Conservation (phyloP, 352 stramenopile species). For the Phytopythium cucurbitacearum region DNA sequence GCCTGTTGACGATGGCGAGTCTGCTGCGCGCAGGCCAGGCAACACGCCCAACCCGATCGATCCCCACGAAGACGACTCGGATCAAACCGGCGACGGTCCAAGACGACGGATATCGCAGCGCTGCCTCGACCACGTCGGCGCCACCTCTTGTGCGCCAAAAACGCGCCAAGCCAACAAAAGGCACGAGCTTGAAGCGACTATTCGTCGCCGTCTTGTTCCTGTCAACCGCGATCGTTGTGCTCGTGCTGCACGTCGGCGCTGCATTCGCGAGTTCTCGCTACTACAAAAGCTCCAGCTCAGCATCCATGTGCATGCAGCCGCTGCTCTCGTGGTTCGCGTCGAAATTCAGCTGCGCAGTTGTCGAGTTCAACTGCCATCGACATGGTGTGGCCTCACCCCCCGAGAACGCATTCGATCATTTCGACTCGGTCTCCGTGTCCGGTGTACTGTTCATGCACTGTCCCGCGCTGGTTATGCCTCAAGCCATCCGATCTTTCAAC, state of each 20-base stretch:
- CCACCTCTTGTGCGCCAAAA: too few relatives aligned
- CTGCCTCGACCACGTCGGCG: too few relatives aligned
- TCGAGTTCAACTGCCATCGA: slow-evolving; percentile 32
- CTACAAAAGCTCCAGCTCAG: slow-evolving; percentile 3
- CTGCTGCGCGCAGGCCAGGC: slow-evolving; percentile 5
- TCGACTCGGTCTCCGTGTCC: slow-evolving; percentile 16
- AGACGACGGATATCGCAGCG: too few relatives aligned
- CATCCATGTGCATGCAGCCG: slow-evolving; percentile 16
- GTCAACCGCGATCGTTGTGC: too few relatives aligned
- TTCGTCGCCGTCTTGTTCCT: too few relatives aligned
- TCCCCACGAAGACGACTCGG: too few relatives aligned
- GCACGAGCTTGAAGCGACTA: too few relatives aligned
- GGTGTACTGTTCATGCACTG: slow-evolving; percentile 51
- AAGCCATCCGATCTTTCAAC: slow-evolving; percentile 20
- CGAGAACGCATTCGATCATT: background rate
- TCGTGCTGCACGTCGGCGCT: too few relatives aligned
- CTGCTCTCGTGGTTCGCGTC: slow-evolving; percentile 35
- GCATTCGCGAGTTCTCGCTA: background rate
- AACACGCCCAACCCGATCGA: too few relatives aligned
- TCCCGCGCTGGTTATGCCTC: slow-evolving; percentile 24
- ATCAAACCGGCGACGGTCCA: too few relatives aligned
- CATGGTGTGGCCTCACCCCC: slow-evolving; percentile 8
- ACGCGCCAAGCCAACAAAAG: too few relatives aligned
- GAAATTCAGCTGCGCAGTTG: slow-evolving; percentile 28
- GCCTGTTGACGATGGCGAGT: slow-evolving; percentile 16